Conservation (phyloP, 305 asterid genomes). For the Vinca major region DNA sequence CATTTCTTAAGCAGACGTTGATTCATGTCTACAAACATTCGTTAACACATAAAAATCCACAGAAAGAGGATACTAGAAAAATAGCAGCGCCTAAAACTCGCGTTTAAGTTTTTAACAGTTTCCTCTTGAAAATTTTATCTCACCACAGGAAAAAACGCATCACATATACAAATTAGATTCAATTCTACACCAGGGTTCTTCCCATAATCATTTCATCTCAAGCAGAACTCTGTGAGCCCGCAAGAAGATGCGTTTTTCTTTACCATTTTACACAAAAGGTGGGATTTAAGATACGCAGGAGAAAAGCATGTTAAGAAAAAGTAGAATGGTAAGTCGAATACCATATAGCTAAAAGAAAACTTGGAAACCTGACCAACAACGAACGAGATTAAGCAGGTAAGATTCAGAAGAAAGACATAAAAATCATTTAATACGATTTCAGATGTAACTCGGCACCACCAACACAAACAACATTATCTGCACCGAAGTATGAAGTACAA, state of each 20-base stretch:
- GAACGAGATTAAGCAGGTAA: background rate
- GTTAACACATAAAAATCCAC: background rate
- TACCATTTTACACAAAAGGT: background rate
- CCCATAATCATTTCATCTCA: too few species aligned
- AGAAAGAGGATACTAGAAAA: background rate
- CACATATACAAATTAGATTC: too few species aligned
- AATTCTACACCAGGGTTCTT: too few species aligned
- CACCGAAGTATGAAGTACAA: too few species aligned
- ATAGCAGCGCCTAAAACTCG: too few species aligned
- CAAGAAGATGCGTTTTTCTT: background rate
- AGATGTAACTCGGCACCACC: background rate
- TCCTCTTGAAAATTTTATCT: too few species aligned
- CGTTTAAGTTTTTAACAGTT: too few species aligned
- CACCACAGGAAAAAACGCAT: too few species aligned
- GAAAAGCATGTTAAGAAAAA: background rate
- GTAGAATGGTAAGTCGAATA: background rate
- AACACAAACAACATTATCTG: background rate
- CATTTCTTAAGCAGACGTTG: background rate
- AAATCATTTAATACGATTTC: background rate
- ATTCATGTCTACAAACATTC: background rate
- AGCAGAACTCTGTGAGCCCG: background rate
- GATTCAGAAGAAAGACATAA: background rate
- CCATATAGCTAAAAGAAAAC: background rate
- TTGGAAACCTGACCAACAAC: background rate
- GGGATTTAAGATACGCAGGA: slow-evolving; percentile 3